Base-by-base conservation (phyloP, 768 basidiomycete species). In the Leucocoprinus leucothites region DNA sequence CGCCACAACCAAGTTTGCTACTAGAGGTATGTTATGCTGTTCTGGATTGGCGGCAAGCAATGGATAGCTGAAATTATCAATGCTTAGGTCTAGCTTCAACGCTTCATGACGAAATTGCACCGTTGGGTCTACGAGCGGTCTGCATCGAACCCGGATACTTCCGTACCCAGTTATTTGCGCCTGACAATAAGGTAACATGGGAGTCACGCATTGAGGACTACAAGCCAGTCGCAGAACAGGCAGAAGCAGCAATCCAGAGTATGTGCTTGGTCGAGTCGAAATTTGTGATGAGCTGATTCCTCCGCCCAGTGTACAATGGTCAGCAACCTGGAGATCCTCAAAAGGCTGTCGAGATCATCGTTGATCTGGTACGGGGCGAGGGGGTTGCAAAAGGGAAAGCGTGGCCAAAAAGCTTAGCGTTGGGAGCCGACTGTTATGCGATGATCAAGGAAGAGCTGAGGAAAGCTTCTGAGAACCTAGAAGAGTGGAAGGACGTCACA, bases 131-230 rank as follows among this genome's bases (percentile, higher is more conserved):
- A 5, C 65, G 71, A 22, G 70, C 69, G 51, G 64, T 69, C 34
- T 71, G 70, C 48, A 54, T 74, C 26, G 74, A 76, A 35, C 68
- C 72, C 38, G 74, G 74, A 2, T 75, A 72, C 62, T 74, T 74
- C 63, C 64, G 75, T 13, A 75, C 74, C 0, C 56, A 63, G 1
- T 67, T 76, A 58, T 61, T 75, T 1, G 57, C 52, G 3, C 46
- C 64, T 4, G 61, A 62, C 22, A 65, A 71, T 26, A 66, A 68
- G 14, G 58, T 60, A 3, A 65, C 69, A 1, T 60, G 69, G 28
- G 61, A 64, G 8, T 58, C 66, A 3, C 65, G 69, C 4, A 74
- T 75, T 40, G 9, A 62, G 0, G 74, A 74, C 51, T 74, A 74
- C 49, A 51, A 63, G 25, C 54, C 60, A 8, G 57, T 68, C 31